A percentile compares a stretch with the other conserved stretches of the same genome.
phyloP scores from a whole-genome alignment of 257 asterid genomes.

The Paraleonurus japonicus region DNA sequence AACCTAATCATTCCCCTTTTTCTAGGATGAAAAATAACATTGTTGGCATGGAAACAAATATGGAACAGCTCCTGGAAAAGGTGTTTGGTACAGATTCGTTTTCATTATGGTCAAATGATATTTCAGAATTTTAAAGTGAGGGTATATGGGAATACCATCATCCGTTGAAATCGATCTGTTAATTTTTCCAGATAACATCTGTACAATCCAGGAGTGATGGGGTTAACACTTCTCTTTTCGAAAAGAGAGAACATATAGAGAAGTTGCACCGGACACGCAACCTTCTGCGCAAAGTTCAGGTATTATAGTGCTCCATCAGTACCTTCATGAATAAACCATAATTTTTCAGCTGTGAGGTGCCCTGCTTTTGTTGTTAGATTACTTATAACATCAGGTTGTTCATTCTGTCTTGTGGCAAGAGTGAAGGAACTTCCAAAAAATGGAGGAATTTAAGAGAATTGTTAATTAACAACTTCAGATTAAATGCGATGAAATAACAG shows the following conservation, averaged over 20 bases:
- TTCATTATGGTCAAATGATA: conserved; percentile 27
- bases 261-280: conserved; percentile 95
- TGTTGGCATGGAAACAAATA: conserved; percentile 95
- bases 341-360: conserved; percentile 1
- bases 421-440: conserved; percentile 12
- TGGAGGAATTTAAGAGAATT: conserved; percentile 2
- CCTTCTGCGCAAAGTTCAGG: conserved; percentile 97
- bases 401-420: conserved; percentile 22
- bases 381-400: conserved; percentile 8
- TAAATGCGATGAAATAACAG: not conserved
- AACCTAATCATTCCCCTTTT: conserved; percentile 25
- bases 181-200: conserved; percentile 72
- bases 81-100: conserved; percentile 47
- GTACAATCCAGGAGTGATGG: conserved; percentile 97
- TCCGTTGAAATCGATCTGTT: conserved; percentile 9
- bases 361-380: not conserved
- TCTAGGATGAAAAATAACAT: conserved; percentile 96
- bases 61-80: conserved; percentile 99
- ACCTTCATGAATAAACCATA: not conserved
- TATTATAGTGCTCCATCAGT: conserved; percentile 30
- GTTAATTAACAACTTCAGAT: conserved; percentile 1
- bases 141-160: conserved; percentile 1
- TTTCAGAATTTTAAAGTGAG: conserved; percentile 11
- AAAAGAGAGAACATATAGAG: conserved; percentile 97
- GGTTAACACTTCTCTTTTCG: conserved; percentile 91